Percentiles rank a stretch among this genome's conserved stretches.
Conservation (phyloP, 2,329 filamentous ascomycete genomes). For the Colletotrichum plurivorum region DNA sequence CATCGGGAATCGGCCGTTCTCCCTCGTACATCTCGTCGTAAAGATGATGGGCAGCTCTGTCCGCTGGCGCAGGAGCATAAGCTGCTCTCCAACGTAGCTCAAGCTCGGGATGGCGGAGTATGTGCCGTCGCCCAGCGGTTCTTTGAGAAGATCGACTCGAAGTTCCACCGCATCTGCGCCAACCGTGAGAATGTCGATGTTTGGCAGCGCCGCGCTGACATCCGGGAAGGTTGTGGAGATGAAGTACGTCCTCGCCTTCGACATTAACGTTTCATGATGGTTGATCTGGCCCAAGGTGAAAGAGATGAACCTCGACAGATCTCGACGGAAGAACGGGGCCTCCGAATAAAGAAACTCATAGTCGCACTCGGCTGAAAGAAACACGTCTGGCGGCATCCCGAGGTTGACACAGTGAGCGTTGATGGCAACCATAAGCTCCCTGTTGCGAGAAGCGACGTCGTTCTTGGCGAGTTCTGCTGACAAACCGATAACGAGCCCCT, state of each 20-base stretch:
- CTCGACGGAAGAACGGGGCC: constrained; percentile 78
- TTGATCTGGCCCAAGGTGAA: constrained; percentile 85
- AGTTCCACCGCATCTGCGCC: constrained; percentile 90
- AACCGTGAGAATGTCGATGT: constrained; percentile 89
- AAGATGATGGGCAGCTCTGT: constrained; percentile 93
- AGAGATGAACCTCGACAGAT: constrained; percentile 83
- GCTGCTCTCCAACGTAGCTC: constrained; percentile 87
- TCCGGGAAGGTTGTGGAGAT: constrained; percentile 93
- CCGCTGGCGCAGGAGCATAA: constrained; percentile 86
- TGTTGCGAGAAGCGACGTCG: constrained; percentile 72
- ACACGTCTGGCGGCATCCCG: constrained; percentile 76
- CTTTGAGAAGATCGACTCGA: constrained; percentile 84
- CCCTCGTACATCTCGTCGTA: constrained; percentile 84
- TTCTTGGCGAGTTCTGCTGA: constrained; percentile 68
- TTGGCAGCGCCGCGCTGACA: constrained; percentile 84
- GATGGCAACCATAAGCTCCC: constrained; percentile 74
- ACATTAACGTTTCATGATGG: constrained; percentile 82
- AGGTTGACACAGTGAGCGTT: constrained; percentile 83
- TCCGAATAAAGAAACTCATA: constrained; percentile 90
- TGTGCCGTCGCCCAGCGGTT: constrained; percentile 74
- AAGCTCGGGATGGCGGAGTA: constrained; percentile 80
- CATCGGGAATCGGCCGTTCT: constrained; percentile 90
- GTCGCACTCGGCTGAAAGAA: constrained; percentile 79
- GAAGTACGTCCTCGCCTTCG: constrained; percentile 84
- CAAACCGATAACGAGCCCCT: constrained; percentile 78